These are phyloP conservation scores for Fusarium citri DNA, from an alignment of 2,329 filamentous ascomycete genomes.

Conservation along the genomic window DNA sequence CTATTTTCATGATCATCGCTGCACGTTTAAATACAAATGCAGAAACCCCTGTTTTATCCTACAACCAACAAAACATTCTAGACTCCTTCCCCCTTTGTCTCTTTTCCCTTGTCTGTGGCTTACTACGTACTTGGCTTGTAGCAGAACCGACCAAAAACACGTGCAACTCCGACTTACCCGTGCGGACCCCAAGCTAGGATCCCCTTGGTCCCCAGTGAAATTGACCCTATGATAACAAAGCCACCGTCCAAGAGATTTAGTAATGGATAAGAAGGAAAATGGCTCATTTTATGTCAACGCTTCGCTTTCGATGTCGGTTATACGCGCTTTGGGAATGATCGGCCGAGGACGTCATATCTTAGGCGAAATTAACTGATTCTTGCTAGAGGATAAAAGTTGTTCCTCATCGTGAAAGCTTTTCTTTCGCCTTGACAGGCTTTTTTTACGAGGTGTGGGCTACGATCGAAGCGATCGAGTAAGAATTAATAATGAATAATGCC, in stretches of 20 bases:
- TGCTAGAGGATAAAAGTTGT: background rate
- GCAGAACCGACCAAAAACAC: background rate
- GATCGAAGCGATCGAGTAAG: background rate
- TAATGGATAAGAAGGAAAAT: background rate
- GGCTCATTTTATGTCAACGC: background rate
- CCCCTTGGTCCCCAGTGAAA: conserved; percentile 2
- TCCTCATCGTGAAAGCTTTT: background rate
- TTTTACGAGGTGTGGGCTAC: background rate
- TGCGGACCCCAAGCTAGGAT: background rate
- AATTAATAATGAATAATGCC: background rate
- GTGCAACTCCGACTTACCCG: background rate
- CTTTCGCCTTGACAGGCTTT: background rate
- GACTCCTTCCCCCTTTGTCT: background rate
- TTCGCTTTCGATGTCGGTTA: background rate
- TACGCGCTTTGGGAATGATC: background rate
- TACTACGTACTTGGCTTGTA: background rate
- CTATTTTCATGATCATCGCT: background rate
- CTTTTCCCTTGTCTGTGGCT: background rate
- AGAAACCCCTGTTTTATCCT: background rate
- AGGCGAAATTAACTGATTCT: background rate
- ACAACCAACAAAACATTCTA: background rate
- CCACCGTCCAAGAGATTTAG: background rate
- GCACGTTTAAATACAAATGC: background rate
- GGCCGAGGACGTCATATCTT: background rate
- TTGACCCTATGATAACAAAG: conserved; percentile 1